Base-by-base conservation (phyloP, 176 grass and related monocot genomes). In the Triticum timopheevii region DNA sequence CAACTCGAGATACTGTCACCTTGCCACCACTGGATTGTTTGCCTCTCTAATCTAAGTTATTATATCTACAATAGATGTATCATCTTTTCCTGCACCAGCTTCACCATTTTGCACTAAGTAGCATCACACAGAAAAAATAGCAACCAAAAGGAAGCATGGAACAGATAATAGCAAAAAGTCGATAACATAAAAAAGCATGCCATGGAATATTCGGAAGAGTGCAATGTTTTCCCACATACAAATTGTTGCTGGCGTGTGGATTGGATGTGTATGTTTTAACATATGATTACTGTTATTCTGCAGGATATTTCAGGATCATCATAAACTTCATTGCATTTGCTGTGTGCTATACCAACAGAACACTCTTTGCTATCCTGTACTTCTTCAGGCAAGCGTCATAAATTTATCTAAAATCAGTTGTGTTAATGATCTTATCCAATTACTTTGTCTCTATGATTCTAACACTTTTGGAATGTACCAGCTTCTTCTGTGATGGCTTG, bases 251-350 rank as follows among this genome's bases (percentile, higher is more conserved):
- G 40, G 17, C 0, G 33, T 59, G 12, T 44, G 31, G 8, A 8
- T 85, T 10, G 34, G 17, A 73, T 64, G 8, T 8, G 15, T 3
- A 79, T 8, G 11, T n/a, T 9, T 76, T 44, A 79, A 34, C 25
- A 3, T 33, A 44, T 7, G 11, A 44, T 15, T 54, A 75, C 70
- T 71, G 50, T 45, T 76, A 30, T 50, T 50, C 8, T 81, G 24
- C 84, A 96, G 96, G 92, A 36, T 98, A 98, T 84, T 84, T 98
- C 73, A 96, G 96, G 78, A 84, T 98, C 82, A 92, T 98, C 69
- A 86, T 98, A 82, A 98, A 98, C 79, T 91, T 85, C 77, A 79
- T 94, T 77, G 96, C 93, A 83, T 96, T 98, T 92, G 86, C 84
- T 61, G 68, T 91, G 63, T 98, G 92, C 79, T 88, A 88, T 80